Conservation (phyloP, 192 early-diverging fungal species). For the Backusella mclennaniae region DNA sequence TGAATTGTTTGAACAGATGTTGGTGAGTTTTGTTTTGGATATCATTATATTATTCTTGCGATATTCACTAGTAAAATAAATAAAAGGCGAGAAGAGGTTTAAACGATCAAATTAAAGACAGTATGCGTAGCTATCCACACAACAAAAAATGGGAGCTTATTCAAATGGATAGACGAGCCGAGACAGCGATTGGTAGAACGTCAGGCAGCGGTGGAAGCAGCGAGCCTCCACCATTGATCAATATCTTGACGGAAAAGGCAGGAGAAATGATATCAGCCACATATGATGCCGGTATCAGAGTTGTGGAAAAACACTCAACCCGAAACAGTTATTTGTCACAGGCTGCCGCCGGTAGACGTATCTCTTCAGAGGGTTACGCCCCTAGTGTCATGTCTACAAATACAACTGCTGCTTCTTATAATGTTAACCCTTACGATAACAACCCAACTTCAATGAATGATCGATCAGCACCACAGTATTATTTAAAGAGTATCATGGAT, state of each 20-base stretch:
- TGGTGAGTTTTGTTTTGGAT: constrained; percentile 35
- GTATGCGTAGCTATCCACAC: neutral
- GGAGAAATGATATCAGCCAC: constrained; percentile 26
- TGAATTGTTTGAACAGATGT: constrained; percentile 51
- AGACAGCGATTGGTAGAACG: constrained; percentile 30
- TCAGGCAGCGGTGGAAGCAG: neutral
- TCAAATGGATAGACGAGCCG: constrained; percentile 3
- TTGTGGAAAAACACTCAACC: constrained; percentile 17
- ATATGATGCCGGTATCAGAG: constrained; percentile 10
- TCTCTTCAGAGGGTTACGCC: neutral
- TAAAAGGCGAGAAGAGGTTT: constrained; percentile 40
- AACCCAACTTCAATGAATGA: neutral
- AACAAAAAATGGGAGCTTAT: constrained; percentile 13
- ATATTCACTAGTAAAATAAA: constrained; percentile 21
- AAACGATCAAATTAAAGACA: neutral
- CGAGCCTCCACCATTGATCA: constrained; percentile 19
- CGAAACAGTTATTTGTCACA: neutral
- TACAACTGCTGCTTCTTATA: neutral
- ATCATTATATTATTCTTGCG: neutral
- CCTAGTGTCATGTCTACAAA: neutral
- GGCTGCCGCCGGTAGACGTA: neutral
- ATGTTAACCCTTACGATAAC: neutral
- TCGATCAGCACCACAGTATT: constrained; percentile 48
- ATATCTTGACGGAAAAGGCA: constrained; percentile 30
- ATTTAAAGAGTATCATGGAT: constrained; percentile 51